These are phyloP conservation scores for Boletus edulis DNA, from an alignment of 768 basidiomycete species.

Conservation along the genomic window DNA sequence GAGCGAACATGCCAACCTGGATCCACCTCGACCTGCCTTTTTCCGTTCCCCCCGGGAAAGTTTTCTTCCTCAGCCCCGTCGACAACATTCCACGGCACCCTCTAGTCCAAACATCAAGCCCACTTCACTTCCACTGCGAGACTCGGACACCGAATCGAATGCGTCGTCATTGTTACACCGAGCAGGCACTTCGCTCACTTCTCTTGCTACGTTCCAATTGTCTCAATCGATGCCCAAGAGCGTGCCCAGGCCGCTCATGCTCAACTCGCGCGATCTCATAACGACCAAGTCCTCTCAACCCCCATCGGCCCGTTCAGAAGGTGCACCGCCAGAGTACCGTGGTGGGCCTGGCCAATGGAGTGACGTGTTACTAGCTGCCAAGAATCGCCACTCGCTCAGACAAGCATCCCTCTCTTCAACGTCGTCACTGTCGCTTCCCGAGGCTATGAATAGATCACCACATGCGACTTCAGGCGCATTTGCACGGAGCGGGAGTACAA, in stretches of 20 bases:
- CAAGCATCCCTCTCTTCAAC: slow-evolving; percentile 61
- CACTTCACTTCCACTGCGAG: slow-evolving; percentile 12
- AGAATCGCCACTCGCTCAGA: slow-evolving; percentile 37
- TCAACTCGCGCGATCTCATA: slow-evolving; percentile 51
- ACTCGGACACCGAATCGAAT: slow-evolving; percentile 18
- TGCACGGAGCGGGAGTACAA: slow-evolving; percentile 19
- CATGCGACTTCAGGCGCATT: slow-evolving; percentile 18
- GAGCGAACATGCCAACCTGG: slow-evolving; percentile 36
- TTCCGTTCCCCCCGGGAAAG: slow-evolving; percentile 60
- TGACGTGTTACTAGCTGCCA: slow-evolving; percentile 40
- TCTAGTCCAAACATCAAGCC: slow-evolving; percentile 28
- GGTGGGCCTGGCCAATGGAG: slow-evolving; percentile 41
- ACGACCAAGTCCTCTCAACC: slow-evolving; percentile 27
- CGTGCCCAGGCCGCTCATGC: slow-evolving; percentile 64
- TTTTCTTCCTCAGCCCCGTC: slow-evolving; percentile 39
- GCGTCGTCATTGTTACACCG: slow-evolving; percentile 34
- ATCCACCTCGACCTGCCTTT: slow-evolving; percentile 56
- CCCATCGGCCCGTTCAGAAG: slow-evolving; percentile 34
- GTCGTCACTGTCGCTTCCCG: slow-evolving; percentile 62
- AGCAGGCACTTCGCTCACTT: slow-evolving; percentile 40
- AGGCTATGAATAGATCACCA: slow-evolving; percentile 35
- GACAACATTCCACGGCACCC: slow-evolving; percentile 28
- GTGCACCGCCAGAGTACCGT: slow-evolving; percentile 33
- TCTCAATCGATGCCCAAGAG: slow-evolving; percentile 40
- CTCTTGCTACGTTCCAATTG: slow-evolving; percentile 41